These are phyloP conservation scores for Xylaria sp. DNA, from an alignment of 2,329 filamentous ascomycete genomes.

Conservation along the genomic window DNA sequence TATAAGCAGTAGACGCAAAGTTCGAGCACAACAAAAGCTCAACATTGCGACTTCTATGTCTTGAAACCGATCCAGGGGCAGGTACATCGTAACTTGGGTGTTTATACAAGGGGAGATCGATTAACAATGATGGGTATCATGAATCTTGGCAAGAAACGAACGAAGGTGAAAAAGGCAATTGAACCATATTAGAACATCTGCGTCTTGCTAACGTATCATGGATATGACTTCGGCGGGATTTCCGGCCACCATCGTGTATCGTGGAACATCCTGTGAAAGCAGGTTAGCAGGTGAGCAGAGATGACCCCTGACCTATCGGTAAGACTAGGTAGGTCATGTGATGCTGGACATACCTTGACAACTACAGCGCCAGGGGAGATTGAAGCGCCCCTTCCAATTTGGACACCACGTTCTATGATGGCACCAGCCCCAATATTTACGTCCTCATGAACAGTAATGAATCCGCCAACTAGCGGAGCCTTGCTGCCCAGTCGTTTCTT, in stretches of 20 bases:
- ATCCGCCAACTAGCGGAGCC: slow-evolving; percentile 63
- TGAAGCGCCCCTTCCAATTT: slow-evolving; percentile 70
- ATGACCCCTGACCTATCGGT: background rate
- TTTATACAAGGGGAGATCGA: slow-evolving; percentile 13
- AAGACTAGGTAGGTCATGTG: background rate
- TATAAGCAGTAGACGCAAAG: slow-evolving; percentile 5
- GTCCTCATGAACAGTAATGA: slow-evolving; percentile 77
- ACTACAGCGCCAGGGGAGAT: slow-evolving; percentile 83
- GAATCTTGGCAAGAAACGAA: slow-evolving; percentile 10
- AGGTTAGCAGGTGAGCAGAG: slow-evolving; percentile 5
- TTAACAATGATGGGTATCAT: slow-evolving; percentile 21
- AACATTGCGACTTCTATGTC: slow-evolving; percentile 12
- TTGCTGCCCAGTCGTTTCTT: slow-evolving; percentile 68
- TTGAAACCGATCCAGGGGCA: slow-evolving; percentile 1
- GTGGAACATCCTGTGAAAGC: slow-evolving; percentile 52
- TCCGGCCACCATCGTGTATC: slow-evolving; percentile 63
- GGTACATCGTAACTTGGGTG: slow-evolving; percentile 10
- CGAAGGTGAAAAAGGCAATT: slow-evolving; percentile 1
- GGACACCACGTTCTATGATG: slow-evolving; percentile 72
- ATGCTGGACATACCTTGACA: slow-evolving; percentile 56
- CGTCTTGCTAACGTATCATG: slow-evolving; percentile 20
- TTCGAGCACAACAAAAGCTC: background rate
- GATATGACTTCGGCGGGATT: slow-evolving; percentile 60
- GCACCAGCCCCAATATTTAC: slow-evolving; percentile 77
- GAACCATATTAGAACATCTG: background rate